A percentile compares a stretch with the other conserved stretches of the same genome.
phyloP scores from a whole-genome alignment of 768 basidiomycete genomes.

The Chalciporus pseudorubinellus region DNA sequence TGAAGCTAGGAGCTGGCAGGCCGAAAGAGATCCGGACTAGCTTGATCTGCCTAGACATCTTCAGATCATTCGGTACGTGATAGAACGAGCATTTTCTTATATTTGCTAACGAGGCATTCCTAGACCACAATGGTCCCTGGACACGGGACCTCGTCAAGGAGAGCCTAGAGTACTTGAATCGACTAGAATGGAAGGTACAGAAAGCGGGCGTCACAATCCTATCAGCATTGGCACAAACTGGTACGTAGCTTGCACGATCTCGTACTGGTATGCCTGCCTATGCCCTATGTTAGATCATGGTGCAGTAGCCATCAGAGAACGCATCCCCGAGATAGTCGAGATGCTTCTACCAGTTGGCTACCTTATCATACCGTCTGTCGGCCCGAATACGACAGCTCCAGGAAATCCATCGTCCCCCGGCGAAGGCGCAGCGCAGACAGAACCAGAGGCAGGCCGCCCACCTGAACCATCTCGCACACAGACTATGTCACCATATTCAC shows the following conservation, averaged over 20 bases:
- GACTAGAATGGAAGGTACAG: neutral
- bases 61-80: neutral
- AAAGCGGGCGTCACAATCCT: constrained; percentile 6
- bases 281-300: neutral
- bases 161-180: neutral
- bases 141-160: neutral
- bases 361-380: neutral
- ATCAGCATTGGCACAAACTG: constrained; percentile 5
- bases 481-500: neutral
- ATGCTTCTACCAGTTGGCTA: constrained; percentile 1
- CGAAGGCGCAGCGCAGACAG: no score
- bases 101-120: neutral
- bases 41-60: constrained; percentile 4
- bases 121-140: constrained; percentile 1
- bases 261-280: neutral
- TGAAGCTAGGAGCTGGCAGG: neutral
- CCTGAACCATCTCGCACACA: neutral
- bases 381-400: neutral
- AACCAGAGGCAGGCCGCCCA: neutral
- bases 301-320: neutral
- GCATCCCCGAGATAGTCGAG: neutral
- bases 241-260: neutral
- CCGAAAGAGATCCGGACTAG: constrained; percentile 5
- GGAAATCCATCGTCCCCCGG: neutral
- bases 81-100: no score